Conservation (phyloP, 1,284 basidiomycete genomes). For the Rhodotorula sp. region DNA sequence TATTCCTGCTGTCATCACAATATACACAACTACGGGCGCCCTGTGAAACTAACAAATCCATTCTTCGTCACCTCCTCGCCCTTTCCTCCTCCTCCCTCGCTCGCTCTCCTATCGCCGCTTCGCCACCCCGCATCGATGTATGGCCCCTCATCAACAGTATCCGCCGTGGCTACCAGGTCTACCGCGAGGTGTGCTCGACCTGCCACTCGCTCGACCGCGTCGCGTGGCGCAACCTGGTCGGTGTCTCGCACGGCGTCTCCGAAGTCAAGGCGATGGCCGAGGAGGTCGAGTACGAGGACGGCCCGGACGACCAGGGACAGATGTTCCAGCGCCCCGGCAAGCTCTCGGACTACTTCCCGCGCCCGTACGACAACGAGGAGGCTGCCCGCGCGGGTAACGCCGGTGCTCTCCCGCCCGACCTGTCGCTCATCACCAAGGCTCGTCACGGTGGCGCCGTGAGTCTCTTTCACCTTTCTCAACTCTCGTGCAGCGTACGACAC, state of each 20-base stretch:
- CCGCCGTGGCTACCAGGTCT: slow-evolving; percentile 97
- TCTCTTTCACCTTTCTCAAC: neutral
- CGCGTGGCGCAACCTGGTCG: slow-evolving; percentile 99
- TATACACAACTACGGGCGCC: neutral
- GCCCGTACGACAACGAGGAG: slow-evolving; percentile 97
- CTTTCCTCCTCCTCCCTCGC: too few species aligned
- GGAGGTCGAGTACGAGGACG: slow-evolving; percentile 95
- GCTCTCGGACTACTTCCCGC: slow-evolving; percentile 92
- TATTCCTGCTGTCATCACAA: neutral
- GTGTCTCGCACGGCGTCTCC: slow-evolving; percentile 92
- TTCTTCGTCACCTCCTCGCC: neutral
- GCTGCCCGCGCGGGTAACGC: slow-evolving; percentile 91
- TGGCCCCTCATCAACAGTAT: slow-evolving; percentile 61
- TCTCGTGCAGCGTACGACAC: neutral
- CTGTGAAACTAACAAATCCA: neutral
- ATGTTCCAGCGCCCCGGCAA: slow-evolving; percentile 99
- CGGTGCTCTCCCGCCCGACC: slow-evolving; percentile 94
- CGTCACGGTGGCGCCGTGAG: slow-evolving; percentile 88
- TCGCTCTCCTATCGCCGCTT: neutral
- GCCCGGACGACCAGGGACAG: slow-evolving; percentile 91
- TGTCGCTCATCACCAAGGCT: slow-evolving; percentile 96
- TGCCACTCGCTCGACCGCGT: slow-evolving; percentile 99
- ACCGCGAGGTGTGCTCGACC: slow-evolving; percentile 97
- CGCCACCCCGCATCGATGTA: slow-evolving; percentile 13
- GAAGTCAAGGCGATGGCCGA: slow-evolving; percentile 92